Evolutionary conservation across 208 protist genomes (phyloP).

Genomic region (Acanthamoeba culbertsoni): DNA sequence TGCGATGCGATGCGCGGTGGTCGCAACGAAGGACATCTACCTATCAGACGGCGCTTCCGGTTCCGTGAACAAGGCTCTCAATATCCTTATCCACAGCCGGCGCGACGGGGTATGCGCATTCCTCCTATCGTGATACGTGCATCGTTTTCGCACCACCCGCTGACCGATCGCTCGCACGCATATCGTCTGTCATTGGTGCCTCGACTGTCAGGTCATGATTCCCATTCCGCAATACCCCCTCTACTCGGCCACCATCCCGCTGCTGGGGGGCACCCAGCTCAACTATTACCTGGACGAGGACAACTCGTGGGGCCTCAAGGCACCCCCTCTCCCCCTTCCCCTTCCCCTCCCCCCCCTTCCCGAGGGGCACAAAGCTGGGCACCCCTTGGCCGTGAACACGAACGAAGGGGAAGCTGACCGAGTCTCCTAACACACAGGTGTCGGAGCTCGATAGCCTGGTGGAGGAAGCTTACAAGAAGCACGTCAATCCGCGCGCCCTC

Average conservation of each 20-base stretch:
- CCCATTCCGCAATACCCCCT: conserved; percentile 99
- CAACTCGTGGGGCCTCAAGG: conserved; percentile 88
- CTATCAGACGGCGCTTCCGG: conserved; percentile 96
- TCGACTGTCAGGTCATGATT: conserved; percentile 87
- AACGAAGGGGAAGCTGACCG: background rate
- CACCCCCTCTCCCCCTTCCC: background rate
- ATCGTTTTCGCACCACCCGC: background rate
- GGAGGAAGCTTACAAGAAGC: conserved; percentile 80
- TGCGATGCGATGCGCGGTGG: background rate
- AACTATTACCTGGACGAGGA: conserved; percentile 95
- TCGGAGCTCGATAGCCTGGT: conserved; percentile 81
- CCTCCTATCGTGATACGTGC: conserved; percentile 16
- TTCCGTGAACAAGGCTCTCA: conserved; percentile 84
- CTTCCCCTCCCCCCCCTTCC: background rate
- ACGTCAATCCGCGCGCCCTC: conserved; percentile 90
- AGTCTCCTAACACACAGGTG: background rate
- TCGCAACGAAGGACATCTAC: conserved; percentile 88
- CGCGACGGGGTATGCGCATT: conserved; percentile 80
- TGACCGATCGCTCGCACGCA: background rate
- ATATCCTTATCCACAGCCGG: conserved; percentile 69
- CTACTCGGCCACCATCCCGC: conserved; percentile 96
- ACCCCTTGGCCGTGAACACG: no score
- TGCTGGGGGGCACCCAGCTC: conserved; percentile 90
- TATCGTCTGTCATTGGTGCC: background rate
- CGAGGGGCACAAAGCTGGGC: no score